Evolutionary conservation across 768 basidiomycete genomes (phyloP).

Genomic region (Lactarius pseudohatsudake): DNA sequence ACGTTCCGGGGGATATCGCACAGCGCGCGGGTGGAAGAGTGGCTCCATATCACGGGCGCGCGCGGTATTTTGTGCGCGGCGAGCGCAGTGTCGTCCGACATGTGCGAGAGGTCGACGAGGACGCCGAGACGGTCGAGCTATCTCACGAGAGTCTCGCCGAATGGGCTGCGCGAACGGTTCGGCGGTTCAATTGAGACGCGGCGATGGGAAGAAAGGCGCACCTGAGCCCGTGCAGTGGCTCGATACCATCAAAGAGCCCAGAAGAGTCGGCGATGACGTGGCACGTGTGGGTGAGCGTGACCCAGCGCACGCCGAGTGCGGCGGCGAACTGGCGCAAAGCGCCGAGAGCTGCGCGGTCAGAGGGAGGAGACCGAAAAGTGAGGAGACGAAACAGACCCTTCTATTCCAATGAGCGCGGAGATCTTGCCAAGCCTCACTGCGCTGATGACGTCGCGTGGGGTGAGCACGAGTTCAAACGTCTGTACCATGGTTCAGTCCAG

Average conservation of each 20-base stretch:
- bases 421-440: slow-evolving; percentile 74
- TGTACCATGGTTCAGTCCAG: slow-evolving; percentile 31
- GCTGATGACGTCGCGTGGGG: slow-evolving; percentile 52
- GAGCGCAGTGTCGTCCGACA: slow-evolving; percentile 34
- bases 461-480: slow-evolving; percentile 63
- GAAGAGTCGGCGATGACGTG: slow-evolving; percentile 82
- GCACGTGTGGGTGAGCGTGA: slow-evolving; percentile 90
- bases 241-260: slow-evolving; percentile 56
- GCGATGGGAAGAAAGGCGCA: slow-evolving; percentile 31
- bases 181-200: background rate
- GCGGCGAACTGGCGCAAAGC: slow-evolving; percentile 77
- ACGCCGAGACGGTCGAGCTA: slow-evolving; percentile 97
- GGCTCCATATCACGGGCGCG: slow-evolving; percentile 93
- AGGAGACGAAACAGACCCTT: background rate
- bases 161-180: slow-evolving; percentile 41
- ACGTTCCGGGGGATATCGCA: slow-evolving; percentile 78
- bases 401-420: slow-evolving; percentile 47
- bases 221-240: slow-evolving; percentile 72
- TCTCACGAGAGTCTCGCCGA: slow-evolving; percentile 75
- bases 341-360: slow-evolving; percentile 47
- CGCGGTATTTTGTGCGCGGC: slow-evolving; percentile 57
- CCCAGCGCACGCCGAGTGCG: slow-evolving; percentile 83
- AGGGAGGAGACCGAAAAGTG: slow-evolving; percentile 62
- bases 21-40: slow-evolving; percentile 81
- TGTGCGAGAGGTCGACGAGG: slow-evolving; percentile 66